Evolutionary conservation across 805 yeast genomes (phyloP).

Genomic region (Starmerella roubikii): DNA sequence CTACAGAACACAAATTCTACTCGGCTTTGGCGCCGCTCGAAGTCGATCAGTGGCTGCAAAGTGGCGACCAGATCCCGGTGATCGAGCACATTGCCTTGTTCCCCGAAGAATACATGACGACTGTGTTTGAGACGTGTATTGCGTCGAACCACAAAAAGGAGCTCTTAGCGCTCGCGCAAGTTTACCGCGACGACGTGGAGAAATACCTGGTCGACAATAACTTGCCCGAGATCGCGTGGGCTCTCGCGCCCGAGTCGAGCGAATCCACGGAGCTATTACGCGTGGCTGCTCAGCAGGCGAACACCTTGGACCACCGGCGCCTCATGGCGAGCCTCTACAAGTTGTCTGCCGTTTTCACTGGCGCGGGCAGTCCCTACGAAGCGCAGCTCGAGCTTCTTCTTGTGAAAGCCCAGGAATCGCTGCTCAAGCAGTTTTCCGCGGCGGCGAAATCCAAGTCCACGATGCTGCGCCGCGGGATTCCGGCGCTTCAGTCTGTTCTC

Average conservation of each 20-base stretch:
- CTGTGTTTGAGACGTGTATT: slow-evolving; percentile 9
- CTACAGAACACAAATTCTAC: slow-evolving; percentile 55
- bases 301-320: slow-evolving; percentile 1
- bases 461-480: slow-evolving; percentile 3
- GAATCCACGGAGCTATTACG: slow-evolving; percentile 6
- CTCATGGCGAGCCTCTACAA: slow-evolving; percentile 12
- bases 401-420: slow-evolving; percentile 7
- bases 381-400: slow-evolving; percentile 7
- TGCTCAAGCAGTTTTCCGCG: background rate
- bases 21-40: slow-evolving; percentile 45
- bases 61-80: background rate
- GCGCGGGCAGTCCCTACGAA: background rate
- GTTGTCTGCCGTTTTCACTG: slow-evolving; percentile 6
- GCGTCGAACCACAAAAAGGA: background rate
- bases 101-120: slow-evolving; percentile 4
- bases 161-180: slow-evolving; percentile 6
- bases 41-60: slow-evolving; percentile 30
- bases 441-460: background rate
- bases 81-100: slow-evolving; percentile 3
- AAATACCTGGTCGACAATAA: slow-evolving; percentile 4
- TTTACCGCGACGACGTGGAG: slow-evolving; percentile 6
- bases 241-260: slow-evolving; percentile 9
- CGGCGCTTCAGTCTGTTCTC: background rate
- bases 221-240: slow-evolving; percentile 14
- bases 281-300: slow-evolving; percentile 4